phyloP scores from a whole-genome alignment of 192 early-diverging fungal genomes.

The Paraglomus brasilianum region DNA sequence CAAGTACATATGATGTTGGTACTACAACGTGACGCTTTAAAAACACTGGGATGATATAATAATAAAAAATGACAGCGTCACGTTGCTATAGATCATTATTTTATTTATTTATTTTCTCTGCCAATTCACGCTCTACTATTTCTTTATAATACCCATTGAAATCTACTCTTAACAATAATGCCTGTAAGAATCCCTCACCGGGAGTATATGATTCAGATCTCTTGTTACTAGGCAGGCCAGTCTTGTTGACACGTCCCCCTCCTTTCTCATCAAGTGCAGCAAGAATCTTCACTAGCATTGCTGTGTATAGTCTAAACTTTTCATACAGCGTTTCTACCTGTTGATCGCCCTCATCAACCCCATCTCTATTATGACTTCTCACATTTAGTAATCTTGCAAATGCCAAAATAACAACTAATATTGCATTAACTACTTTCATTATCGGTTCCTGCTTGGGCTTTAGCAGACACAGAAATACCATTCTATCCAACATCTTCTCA shows the following conservation, averaged over 20 bases:
- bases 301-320: conserved; percentile 39
- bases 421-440: conserved; percentile 39
- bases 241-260: conserved; percentile 27
- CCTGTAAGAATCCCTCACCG: conserved; percentile 38
- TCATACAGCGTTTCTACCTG: conserved; percentile 28
- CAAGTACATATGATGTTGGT: too few species aligned
- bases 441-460: conserved; percentile 46
- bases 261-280: conserved; percentile 42
- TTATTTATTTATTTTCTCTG: not conserved
- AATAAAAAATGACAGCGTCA: too few species aligned
- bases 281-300: conserved; percentile 42
- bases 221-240: not conserved
- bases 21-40: too few species aligned
- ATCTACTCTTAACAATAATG: conserved; percentile 40
- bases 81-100: too few species aligned
- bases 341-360: conserved; percentile 1
- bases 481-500: conserved; percentile 46
- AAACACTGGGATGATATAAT: too few species aligned
- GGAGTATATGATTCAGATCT: conserved; percentile 4
- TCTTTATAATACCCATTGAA: conserved; percentile 33
- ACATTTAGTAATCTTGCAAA: conserved; percentile 14
- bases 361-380: not conserved
- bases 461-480: conserved; percentile 47
- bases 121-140: not conserved
- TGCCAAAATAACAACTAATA: conserved; percentile 37